These are phyloP conservation scores for Toxicodendron radicans DNA, from an alignment of 345 rosid genomes.

Conservation along the genomic window DNA sequence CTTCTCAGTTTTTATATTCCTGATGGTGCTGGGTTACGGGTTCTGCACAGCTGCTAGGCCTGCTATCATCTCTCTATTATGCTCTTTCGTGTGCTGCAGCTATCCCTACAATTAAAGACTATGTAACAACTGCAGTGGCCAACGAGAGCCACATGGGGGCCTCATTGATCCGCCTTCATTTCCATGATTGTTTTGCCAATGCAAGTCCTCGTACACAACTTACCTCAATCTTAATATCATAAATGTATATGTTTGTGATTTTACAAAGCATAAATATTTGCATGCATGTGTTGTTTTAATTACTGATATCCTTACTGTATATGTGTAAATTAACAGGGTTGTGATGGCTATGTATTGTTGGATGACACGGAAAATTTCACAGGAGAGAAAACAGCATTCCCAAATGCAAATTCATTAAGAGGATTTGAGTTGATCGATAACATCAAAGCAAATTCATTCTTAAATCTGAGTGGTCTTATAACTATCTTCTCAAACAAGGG, in stretches of 20 bases:
- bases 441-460: constrained; percentile 37
- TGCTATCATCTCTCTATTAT: constrained; percentile 40
- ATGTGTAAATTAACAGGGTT: constrained; percentile 32
- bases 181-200: constrained; percentile 60
- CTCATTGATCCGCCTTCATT: constrained; percentile 11
- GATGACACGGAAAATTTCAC: constrained; percentile 40
- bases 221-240: too few relatives aligned
- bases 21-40: constrained; percentile 1
- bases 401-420: constrained; percentile 38
- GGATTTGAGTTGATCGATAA: constrained; percentile 44
- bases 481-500: constrained; percentile 48
- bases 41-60: constrained; percentile 20
- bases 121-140: constrained; percentile 34
- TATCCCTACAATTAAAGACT: constrained; percentile 29
- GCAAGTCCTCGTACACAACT: constrained; percentile 26
- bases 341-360: constrained; percentile 41
- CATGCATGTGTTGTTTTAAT: neutral
- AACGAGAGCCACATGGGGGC: constrained; percentile 55
- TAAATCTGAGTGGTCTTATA: constrained; percentile 40
- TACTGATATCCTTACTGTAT: neutral
- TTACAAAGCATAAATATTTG: neutral
- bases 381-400: constrained; percentile 41
- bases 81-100: constrained; percentile 40
- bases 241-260: too few relatives aligned
- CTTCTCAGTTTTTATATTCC: neutral